Percentiles rank a stretch among this genome's conserved stretches.
Conservation (phyloP, 1,284 basidiomycete species). For the Rhodotorula sp. region DNA sequence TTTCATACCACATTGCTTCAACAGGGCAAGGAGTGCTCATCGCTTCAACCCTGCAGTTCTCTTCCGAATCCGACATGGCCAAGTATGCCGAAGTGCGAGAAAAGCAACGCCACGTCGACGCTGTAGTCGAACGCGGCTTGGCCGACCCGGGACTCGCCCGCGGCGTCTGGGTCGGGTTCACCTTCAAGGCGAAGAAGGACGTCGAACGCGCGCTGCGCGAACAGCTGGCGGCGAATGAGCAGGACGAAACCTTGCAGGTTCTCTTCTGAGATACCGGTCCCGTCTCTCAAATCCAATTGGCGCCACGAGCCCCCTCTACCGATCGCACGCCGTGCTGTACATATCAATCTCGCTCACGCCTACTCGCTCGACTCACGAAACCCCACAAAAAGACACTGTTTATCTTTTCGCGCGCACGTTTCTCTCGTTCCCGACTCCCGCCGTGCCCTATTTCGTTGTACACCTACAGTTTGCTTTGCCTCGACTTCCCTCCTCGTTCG, state of each 20-base stretch:
- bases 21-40: no score
- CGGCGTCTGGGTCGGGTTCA: conserved; percentile 96
- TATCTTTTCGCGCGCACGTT: no score
- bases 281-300: no score
- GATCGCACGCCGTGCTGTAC: no score
- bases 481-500: background rate
- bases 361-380: background rate
- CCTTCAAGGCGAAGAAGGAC: conserved; percentile 58
- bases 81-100: conserved; percentile 90
- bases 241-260: conserved; percentile 7
- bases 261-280: conserved; percentile 6
- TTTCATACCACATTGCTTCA: background rate
- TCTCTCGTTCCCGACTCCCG: background rate
- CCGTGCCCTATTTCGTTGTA: conserved; percentile 8
- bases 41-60: conserved; percentile 19
- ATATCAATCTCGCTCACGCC: background rate
- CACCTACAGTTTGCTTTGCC: background rate
- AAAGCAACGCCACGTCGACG: conserved; percentile 93
- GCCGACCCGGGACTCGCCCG: conserved; percentile 56
- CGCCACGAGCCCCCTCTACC: background rate
- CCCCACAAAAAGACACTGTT: background rate
- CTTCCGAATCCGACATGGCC: conserved; percentile 81
- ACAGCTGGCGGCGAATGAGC: conserved; percentile 3
- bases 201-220: conserved; percentile 15
- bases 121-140: conserved; percentile 82